Evolutionary conservation across 2,329 filamentous ascomycete genomes (phyloP), one percentile per base, ranked within the genome.

Genomic region (Fusarium sp.): DNA sequence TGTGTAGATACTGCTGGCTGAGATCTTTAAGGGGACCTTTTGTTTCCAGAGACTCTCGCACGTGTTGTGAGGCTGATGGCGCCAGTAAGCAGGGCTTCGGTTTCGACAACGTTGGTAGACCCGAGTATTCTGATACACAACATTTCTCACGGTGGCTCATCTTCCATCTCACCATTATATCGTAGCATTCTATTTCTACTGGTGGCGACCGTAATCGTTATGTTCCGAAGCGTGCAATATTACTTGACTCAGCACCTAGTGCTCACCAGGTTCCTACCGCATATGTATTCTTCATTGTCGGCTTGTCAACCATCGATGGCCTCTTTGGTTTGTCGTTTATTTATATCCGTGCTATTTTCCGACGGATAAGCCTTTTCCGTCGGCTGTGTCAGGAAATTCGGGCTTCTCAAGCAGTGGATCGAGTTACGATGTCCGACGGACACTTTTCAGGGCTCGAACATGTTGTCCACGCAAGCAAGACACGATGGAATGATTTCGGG

Each of bases 191-290:
- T 14, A 25, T 30, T 4, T 53, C 66, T 30, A 49, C 39, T 1
- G 14, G 34, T 1, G 45, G 28, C 7, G 45, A 44, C 1, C 45
- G 56, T 3, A 50, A 50, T 10, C 49, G 44, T 0, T 56, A 55
- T 41, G 52, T 67, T 6, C 62, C 66, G 1, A 37, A 31, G 7
- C 58, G 67, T 13, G 49, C 50, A 28, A 50, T 25, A 16, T n/a
- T 70, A 2, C 56, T 67, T 5, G 66, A 69, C 34, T 69, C 67
- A 31, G 45, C 45, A 16, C 62, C 66, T 1, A 49, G 66, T 16
- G 49, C 31, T 10, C 43, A 41, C 8, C 44, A 44, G 1, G 13
- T 52, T 8, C 8, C 21, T 2, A 48, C 25, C 13, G 28, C 50
- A 3, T 53, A 37, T 7, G 62, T 62, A 0, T 67, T 63, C 44